phyloP scores from a whole-genome alignment of 2,329 filamentous ascomycete species.

The Sporothrix brunneoviolacea region DNA sequence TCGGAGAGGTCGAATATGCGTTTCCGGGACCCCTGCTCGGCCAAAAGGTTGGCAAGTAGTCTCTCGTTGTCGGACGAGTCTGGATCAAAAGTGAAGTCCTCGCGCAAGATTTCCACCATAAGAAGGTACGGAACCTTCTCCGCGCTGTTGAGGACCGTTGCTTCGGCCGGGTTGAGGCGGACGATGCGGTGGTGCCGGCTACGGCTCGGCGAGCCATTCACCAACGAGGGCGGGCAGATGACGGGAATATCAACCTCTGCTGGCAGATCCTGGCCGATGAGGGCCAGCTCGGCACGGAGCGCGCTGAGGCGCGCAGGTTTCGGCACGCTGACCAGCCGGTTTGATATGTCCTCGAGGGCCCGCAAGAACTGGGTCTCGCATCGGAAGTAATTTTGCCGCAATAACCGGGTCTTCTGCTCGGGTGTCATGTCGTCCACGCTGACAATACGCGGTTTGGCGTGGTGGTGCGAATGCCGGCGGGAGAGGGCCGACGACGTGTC shows the following conservation, averaged over 20 bases:
- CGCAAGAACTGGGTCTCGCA: constrained; percentile 75
- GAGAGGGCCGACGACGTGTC: constrained; percentile 37
- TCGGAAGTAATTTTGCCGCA: constrained; percentile 77
- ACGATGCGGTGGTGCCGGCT: constrained; percentile 79
- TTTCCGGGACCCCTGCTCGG: constrained; percentile 50
- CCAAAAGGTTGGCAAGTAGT: constrained; percentile 51
- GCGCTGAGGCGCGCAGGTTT: constrained; percentile 77
- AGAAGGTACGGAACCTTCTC: constrained; percentile 80
- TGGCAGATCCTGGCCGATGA: constrained; percentile 74
- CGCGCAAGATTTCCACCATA: constrained; percentile 75
- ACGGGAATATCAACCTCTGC: constrained; percentile 79
- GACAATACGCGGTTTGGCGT: constrained; percentile 49
- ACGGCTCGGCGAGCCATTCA: constrained; percentile 65
- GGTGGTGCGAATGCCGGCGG: constrained; percentile 50
- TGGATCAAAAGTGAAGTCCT: constrained; percentile 79
- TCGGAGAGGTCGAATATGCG: constrained; percentile 66
- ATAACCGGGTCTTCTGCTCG: constrained; percentile 61
- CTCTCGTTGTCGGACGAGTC: constrained; percentile 65
- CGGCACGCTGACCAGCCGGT: constrained; percentile 73
- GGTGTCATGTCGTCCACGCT: constrained; percentile 56
- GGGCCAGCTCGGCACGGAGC: constrained; percentile 69
- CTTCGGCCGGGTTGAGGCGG: constrained; percentile 73
- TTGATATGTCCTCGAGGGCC: constrained; percentile 76
- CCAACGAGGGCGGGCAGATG: constrained; percentile 68
- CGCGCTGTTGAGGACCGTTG: constrained; percentile 78